Percentiles rank a stretch among this genome's conserved stretches.
Conservation (phyloP, 2,329 filamentous ascomycete species). For the Epichloe sp. region DNA sequence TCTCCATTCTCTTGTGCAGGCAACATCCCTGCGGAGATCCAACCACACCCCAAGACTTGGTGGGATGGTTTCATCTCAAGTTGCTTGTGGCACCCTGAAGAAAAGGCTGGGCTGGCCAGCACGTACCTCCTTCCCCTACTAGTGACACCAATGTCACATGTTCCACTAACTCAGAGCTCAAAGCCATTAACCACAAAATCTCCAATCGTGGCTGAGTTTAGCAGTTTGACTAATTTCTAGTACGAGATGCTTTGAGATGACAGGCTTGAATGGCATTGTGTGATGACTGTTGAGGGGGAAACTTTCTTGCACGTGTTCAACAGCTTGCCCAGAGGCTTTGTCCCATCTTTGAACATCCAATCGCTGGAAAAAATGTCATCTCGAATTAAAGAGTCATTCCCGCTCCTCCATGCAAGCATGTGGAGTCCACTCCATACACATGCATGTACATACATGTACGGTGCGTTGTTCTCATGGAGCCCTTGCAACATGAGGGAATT, state of each 20-base stretch:
- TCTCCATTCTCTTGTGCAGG: neutral
- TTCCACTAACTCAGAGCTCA: neutral
- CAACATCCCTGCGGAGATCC: constrained; percentile 8
- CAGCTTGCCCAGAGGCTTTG: neutral
- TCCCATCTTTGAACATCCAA: neutral
- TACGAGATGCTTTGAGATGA: neutral
- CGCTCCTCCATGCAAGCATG: neutral
- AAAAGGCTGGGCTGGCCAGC: neutral
- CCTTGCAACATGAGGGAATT: neutral
- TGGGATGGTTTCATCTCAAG: constrained; percentile 8
- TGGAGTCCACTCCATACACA: neutral
- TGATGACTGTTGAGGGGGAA: neutral
- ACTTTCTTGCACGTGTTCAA: neutral
- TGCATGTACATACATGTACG: too few relatives aligned
- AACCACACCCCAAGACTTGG: neutral
- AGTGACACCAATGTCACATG: neutral
- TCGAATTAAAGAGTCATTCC: neutral
- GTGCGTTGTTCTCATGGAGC: neutral
- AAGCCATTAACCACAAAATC: neutral
- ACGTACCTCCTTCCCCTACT: constrained; percentile 1
- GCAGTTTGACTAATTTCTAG: neutral
- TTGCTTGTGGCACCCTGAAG: neutral
- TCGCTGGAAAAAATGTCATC: neutral
- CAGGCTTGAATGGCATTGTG: neutral
- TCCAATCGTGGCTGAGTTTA: neutral